Evolutionary conservation across 441 rosid genomes (phyloP), one percentile per base, ranked within the genome.

Genomic region (Francoa sonchifolia): DNA sequence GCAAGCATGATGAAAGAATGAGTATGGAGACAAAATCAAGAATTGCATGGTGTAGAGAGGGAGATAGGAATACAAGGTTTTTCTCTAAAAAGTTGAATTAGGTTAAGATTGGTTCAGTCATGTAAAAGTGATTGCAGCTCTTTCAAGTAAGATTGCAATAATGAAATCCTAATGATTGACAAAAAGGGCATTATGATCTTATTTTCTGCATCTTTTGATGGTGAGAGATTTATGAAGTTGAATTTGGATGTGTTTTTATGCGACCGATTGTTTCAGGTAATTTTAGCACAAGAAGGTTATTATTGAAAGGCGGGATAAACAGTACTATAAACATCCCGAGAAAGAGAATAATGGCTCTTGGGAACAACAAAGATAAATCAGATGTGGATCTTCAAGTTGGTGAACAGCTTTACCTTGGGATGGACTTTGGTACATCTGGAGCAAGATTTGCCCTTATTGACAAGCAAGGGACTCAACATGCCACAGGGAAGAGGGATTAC

Each of bases 371-470:
- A 37, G 50, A 37, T 35, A 11, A 29, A 20, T 25, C 21, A 23
- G 57, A 29, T 55, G 37, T 39, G 50, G 50, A 47, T 18, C 32
- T 50, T 65, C 36, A 30, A 33, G 55, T 11, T 9, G 50, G 59
- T 12, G 77, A 64, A 16, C 52, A 68, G 57, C 81, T 81, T 19
- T 84, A 71, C 55, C 67, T 88, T 12, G 97, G 97, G 18, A 71
- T 88, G 95, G 97, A 88, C 48, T 88, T 88, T 59, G 95, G 95
- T 17, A 88, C 97, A 1, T 88, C 97, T 5, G 97, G 95, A 33
- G 95, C 90, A 41, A 62, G 95, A 49, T 88, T 51, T 52, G 77
- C 82, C 30, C 60, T 88, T 25, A 81, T 88, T 43, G 86, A 84
- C 56, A 69, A 74, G 18, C 52, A 68, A 42, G 95, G 95, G 19